Evolutionary conservation across 176 grass and related monocot genomes (phyloP).

Genomic region (Panicum miliaceum): DNA sequence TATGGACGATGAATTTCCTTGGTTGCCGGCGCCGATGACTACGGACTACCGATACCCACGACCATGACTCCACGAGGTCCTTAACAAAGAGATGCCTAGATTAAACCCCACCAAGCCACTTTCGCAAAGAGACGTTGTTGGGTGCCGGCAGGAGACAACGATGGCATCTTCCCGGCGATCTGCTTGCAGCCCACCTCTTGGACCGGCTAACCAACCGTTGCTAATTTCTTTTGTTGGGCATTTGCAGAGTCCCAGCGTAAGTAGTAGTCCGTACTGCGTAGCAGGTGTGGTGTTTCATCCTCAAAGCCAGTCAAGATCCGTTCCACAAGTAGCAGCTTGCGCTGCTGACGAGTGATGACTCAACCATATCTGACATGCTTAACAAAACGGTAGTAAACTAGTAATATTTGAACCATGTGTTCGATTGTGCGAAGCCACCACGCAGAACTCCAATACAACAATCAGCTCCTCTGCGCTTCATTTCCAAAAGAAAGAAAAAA

Average conservation of each 20-base stretch:
- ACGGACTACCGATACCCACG: neutral
- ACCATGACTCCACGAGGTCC: neutral
- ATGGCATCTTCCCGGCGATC: slow-evolving; percentile 16
- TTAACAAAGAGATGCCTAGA: neutral
- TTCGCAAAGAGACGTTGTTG: neutral
- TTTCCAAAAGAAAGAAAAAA: no score
- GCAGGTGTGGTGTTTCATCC: neutral
- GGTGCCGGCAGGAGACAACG: slow-evolving; percentile 32
- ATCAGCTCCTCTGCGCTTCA: no score
- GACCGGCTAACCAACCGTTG: slow-evolving; percentile 29
- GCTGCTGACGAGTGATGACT: neutral
- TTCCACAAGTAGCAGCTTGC: neutral
- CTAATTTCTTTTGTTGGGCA: neutral
- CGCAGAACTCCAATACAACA: no score
- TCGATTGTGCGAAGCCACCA: no score
- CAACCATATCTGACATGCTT: no score
- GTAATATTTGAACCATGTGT: no score
- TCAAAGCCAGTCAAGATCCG: slow-evolving; percentile 9
- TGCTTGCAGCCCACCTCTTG: slow-evolving; percentile 32
- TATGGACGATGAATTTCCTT: neutral
- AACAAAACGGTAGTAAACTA: no score
- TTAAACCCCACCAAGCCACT: slow-evolving; percentile 9
- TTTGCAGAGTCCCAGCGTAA: neutral
- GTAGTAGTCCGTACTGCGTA: neutral
- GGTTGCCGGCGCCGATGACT: neutral